phyloP scores from a whole-genome alignment of 495 filamentous ascomycete genomes.

The Penicillium canariense region DNA sequence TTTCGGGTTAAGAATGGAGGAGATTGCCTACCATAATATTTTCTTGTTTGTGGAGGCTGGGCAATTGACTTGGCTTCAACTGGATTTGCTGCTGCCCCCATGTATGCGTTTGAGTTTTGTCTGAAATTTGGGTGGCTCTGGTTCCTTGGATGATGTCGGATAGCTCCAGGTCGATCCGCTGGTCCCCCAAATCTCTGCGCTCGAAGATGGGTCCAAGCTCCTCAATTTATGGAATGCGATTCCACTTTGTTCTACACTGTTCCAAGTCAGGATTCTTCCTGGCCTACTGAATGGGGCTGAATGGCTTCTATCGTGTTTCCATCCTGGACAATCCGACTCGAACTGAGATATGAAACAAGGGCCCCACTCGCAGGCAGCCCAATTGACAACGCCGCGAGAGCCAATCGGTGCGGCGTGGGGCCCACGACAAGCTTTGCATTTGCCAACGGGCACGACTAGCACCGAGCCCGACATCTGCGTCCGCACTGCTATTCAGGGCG shows the following conservation, averaged over 20 bases:
- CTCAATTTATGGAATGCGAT: no score
- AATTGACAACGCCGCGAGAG: constrained; percentile 1
- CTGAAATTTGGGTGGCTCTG: no score
- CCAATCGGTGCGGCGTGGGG: neutral
- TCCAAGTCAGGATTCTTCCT: neutral
- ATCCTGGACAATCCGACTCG: neutral
- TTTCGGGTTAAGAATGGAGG: no score
- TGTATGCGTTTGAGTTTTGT: no score
- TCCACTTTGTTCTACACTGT: neutral
- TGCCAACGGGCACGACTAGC: neutral
- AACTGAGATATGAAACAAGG: constrained; percentile 3
- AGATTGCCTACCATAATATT: no score
- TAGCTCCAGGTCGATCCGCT: no score
- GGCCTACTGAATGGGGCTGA: neutral
- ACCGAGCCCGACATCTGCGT: neutral
- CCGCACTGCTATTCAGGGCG: constrained; percentile 3
- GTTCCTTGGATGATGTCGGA: no score
- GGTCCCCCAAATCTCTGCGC: no score
- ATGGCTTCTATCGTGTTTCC: neutral
- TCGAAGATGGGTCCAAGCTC: no score
- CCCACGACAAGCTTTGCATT: constrained; percentile 4
- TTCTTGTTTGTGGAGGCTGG: no score
- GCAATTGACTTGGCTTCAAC: no score
- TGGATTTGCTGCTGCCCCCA: no score
- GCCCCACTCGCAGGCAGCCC: neutral